Conservation (phyloP, 1,139 yeast species). For the Suhomyces choctaworum region DNA sequence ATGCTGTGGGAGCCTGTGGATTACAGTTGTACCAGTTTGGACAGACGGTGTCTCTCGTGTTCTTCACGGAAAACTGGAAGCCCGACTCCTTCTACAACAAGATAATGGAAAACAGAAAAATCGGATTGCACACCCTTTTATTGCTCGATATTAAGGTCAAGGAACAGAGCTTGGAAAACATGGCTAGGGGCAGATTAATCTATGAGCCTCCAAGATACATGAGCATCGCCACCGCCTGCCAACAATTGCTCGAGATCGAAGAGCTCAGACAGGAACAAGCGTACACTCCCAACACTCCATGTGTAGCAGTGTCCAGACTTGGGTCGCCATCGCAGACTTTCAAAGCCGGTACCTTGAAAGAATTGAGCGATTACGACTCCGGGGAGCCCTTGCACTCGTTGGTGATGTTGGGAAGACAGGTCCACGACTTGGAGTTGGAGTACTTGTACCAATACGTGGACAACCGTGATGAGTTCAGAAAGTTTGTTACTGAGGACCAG, state of each 20-base stretch:
- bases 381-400: slow-evolving; percentile 95
- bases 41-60: slow-evolving; percentile 92
- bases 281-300: slow-evolving; percentile 84
- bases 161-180: slow-evolving; percentile 91
- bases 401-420: slow-evolving; percentile 87
- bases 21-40: slow-evolving; percentile 93
- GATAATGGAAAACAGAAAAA: slow-evolving; percentile 80
- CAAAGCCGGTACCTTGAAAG: slow-evolving; percentile 79
- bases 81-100: slow-evolving; percentile 95
- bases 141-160: slow-evolving; percentile 92
- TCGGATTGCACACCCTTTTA: slow-evolving; percentile 88
- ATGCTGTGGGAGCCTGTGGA: slow-evolving; percentile 98
- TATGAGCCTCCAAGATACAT: slow-evolving; percentile 97
- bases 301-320: slow-evolving; percentile 87
- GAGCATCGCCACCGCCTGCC: slow-evolving; percentile 87
- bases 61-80: slow-evolving; percentile 93
- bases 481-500: slow-evolving; percentile 66
- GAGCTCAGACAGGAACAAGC: slow-evolving; percentile 71
- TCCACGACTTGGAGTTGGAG: slow-evolving; percentile 90
- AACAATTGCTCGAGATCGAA: slow-evolving; percentile 84
- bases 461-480: slow-evolving; percentile 59
- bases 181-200: slow-evolving; percentile 89
- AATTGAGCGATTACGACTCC: slow-evolving; percentile 76
- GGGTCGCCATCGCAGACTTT: slow-evolving; percentile 84
- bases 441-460: slow-evolving; percentile 76